Base-by-base conservation (phyloP, 140 eudicot species). In the Anethum foeniculum region DNA sequence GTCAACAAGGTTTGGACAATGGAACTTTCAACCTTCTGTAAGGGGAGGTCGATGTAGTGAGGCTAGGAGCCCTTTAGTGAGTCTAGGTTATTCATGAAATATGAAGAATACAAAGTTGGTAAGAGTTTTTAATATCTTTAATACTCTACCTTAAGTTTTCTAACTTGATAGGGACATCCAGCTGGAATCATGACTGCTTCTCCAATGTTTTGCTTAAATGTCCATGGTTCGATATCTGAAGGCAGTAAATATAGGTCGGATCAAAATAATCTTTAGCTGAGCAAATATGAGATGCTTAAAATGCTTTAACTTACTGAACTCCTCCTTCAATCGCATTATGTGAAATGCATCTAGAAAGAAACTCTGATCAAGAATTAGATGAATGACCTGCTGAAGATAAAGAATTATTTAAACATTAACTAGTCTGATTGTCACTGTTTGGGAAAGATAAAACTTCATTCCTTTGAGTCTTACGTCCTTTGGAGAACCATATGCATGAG, bases 181-280 rank as follows among this genome's bases (percentile, higher is more conserved):
- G 99, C 99, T 30, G 99, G 99, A 85, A 96, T 82, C 19, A 93
- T 81, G 82, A 96, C 87, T 25, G 99, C 97, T 88, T 96, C 99
- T 60, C 98, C 98, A 71, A 89, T 77, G 56, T 60, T 85, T 87
- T 96, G 99, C 82, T 88, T 89, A 71, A 96, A 91, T 14, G 97
- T 93, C 98, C 97, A 93, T 38, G 99, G 99, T 86, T 96, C 94
- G 77, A 96, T 88, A 82, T 85, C 99, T 96, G 80, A 81, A 76
- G 82, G 44, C 39, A 84, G 56, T 43, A 62, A 64, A 73, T 75
- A 27, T 30, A 72, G 28, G 23, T 18, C 16, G 21, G 13, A 14
- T 74, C 23, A 36, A 64, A 52, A 30, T 23, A 78, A 32, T 13
- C 19, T 19, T 48, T 27, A 38, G 69, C 49, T 21, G 39, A 49